Conservation (phyloP, 805 yeast genomes). For the Hanseniaspora clermontiae region DNA sequence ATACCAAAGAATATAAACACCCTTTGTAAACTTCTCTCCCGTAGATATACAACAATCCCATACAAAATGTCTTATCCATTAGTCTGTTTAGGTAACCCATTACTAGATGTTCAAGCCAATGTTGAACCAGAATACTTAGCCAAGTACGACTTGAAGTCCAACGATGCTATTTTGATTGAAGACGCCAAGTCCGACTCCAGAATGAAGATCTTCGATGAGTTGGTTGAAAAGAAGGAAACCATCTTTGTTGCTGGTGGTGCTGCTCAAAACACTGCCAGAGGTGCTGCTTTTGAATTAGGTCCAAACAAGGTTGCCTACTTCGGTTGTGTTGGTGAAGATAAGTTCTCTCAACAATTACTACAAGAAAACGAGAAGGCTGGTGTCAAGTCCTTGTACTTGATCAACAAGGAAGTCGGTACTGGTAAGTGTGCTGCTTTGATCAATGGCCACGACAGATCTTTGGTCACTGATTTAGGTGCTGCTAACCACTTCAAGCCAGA, state of each 20-base stretch:
- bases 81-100: slow-evolving; percentile 85
- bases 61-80: slow-evolving; percentile 28
- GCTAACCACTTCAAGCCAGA: slow-evolving; percentile 90
- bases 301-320: slow-evolving; percentile 73
- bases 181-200: slow-evolving; percentile 57
- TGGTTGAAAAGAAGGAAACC: slow-evolving; percentile 46
- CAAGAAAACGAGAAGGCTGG: slow-evolving; percentile 85
- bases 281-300: slow-evolving; percentile 88
- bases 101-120: slow-evolving; percentile 73
- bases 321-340: slow-evolving; percentile 92
- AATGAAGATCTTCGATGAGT: slow-evolving; percentile 74
- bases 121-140: slow-evolving; percentile 55
- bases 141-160: slow-evolving; percentile 73
- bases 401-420: slow-evolving; percentile 64
- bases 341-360: slow-evolving; percentile 64
- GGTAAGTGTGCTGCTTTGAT: slow-evolving; percentile 98
- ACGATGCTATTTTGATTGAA: slow-evolving; percentile 74
- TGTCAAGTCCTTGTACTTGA: slow-evolving; percentile 72
- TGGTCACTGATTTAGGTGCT: slow-evolving; percentile 93
- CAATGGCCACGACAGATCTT: slow-evolving; percentile 75
- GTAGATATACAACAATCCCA: not conserved
- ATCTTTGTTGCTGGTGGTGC: slow-evolving; percentile 95
- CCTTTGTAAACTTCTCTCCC: not conserved
- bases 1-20: not conserved
- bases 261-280: slow-evolving; percentile 97